Conservation (phyloP, 306 rosid species). For the Astragalus membranaceus region DNA sequence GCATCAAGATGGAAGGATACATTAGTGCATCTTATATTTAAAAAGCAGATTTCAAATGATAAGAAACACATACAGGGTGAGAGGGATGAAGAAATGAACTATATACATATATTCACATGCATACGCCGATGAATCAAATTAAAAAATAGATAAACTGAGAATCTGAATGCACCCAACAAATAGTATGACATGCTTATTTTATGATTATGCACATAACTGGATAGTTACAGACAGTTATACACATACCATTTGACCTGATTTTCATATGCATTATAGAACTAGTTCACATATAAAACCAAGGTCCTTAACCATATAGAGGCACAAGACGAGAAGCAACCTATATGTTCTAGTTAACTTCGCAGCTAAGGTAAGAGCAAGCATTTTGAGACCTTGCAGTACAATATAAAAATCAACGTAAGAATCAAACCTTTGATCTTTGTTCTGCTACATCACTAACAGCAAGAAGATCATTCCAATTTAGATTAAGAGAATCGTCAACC, state of each 20-base stretch:
- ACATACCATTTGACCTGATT: constrained; percentile 13
- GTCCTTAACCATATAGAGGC: constrained; percentile 17
- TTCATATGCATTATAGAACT: not conserved
- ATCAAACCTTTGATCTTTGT: constrained; percentile 53
- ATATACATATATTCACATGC: not conserved
- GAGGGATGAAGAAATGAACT: constrained; percentile 7
- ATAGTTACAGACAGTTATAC: not conserved
- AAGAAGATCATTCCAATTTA: constrained; percentile 64
- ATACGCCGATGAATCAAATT: not conserved
- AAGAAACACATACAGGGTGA: not conserved
- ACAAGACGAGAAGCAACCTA: not conserved
- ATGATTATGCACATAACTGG: not conserved
- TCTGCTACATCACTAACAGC: constrained; percentile 34
- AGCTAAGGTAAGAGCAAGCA: not conserved
- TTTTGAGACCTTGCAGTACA: constrained; percentile 1
- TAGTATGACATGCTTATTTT: not conserved
- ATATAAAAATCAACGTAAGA: constrained; percentile 19
- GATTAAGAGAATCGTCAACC: constrained; percentile 44
- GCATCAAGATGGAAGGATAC: constrained; percentile 32
- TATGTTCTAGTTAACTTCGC: constrained; percentile 14
- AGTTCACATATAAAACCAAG: constrained; percentile 8
- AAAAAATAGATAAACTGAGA: not conserved
- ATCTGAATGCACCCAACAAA: constrained; percentile 4
- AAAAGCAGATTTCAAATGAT: constrained; percentile 1
- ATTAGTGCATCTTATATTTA: constrained; percentile 17